Conservation (phyloP, 2,329 filamentous ascomycete species). For the Boeremia exigua region DNA sequence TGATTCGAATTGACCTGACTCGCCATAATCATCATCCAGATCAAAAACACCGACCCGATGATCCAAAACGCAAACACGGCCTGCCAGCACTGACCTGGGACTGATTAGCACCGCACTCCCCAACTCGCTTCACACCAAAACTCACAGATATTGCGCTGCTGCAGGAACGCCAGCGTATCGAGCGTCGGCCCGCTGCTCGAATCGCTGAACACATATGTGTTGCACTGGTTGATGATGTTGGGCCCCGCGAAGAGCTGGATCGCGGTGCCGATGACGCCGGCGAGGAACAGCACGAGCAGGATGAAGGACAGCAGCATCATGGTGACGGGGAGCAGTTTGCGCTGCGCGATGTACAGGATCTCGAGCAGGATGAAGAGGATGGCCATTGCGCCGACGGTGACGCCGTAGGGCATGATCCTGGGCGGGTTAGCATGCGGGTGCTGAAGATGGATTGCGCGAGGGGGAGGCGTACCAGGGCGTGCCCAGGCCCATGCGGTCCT, state of each 20-base stretch:
- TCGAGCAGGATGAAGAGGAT: slow-evolving; percentile 65
- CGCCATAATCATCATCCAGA: slow-evolving; percentile 71
- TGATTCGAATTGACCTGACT: slow-evolving; percentile 60
- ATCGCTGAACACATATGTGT: slow-evolving; percentile 60
- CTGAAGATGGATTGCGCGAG: neutral
- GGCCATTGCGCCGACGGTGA: slow-evolving; percentile 62
- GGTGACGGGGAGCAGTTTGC: slow-evolving; percentile 63
- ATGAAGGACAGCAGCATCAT: slow-evolving; percentile 68
- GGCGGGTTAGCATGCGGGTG: neutral
- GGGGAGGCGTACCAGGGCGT: slow-evolving; percentile 62
- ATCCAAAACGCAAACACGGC: slow-evolving; percentile 69
- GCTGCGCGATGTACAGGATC: slow-evolving; percentile 62
- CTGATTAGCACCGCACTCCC: slow-evolving; percentile 20
- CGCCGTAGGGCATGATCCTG: slow-evolving; percentile 70
- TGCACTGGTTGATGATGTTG: slow-evolving; percentile 65
- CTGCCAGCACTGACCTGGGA: slow-evolving; percentile 65
- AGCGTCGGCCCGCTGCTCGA: slow-evolving; percentile 55
- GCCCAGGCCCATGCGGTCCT: slow-evolving; percentile 61
- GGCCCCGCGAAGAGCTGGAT: slow-evolving; percentile 66
- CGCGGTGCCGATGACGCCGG: slow-evolving; percentile 67
- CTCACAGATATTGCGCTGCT: slow-evolving; percentile 68
- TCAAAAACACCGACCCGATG: slow-evolving; percentile 66
- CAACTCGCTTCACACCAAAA: slow-evolving; percentile 6
- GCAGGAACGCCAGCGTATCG: slow-evolving; percentile 66
- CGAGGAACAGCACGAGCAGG: slow-evolving; percentile 66